A percentile compares a stretch with the other conserved stretches of the same genome.
phyloP scores from a whole-genome alignment of 106 monocot species.

The Dendrobium catenatum region DNA sequence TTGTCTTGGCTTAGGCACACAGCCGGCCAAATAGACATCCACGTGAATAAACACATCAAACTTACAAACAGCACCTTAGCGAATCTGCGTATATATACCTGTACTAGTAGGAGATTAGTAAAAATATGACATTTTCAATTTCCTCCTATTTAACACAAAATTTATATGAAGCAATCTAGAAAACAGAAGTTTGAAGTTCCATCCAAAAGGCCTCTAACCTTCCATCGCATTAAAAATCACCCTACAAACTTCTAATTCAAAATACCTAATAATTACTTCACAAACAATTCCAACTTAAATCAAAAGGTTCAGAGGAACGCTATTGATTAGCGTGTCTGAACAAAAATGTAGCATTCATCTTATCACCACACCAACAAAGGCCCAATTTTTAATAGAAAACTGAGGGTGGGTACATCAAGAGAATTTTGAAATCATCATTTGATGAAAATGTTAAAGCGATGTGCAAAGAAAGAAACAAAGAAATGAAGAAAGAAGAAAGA shows the following conservation, averaged over 20 bases:
- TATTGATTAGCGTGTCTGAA: background rate
- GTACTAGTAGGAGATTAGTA: background rate
- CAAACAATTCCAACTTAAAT: background rate
- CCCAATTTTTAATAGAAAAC: background rate
- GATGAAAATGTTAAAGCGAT: background rate
- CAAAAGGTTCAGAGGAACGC: background rate
- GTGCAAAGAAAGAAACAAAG: background rate
- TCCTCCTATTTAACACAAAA: background rate
- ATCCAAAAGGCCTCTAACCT: background rate
- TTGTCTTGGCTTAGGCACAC: background rate
- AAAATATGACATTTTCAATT: background rate
- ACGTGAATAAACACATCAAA: background rate
- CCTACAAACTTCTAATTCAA: background rate
- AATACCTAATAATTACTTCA: background rate
- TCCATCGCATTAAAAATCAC: background rate
- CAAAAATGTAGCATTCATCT: background rate
- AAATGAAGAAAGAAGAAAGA: background rate
- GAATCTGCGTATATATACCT: background rate
- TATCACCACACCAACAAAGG: background rate
- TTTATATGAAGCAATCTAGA: background rate
- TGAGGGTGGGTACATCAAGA: background rate
- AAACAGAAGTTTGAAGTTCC: background rate
- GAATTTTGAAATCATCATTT: background rate
- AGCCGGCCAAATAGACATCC: background rate
- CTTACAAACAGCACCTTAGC: background rate